Evolutionary conservation across 129 eudicot genomes (phyloP), one percentile per base, ranked within the genome.

Genomic region (Logfia minima): DNA sequence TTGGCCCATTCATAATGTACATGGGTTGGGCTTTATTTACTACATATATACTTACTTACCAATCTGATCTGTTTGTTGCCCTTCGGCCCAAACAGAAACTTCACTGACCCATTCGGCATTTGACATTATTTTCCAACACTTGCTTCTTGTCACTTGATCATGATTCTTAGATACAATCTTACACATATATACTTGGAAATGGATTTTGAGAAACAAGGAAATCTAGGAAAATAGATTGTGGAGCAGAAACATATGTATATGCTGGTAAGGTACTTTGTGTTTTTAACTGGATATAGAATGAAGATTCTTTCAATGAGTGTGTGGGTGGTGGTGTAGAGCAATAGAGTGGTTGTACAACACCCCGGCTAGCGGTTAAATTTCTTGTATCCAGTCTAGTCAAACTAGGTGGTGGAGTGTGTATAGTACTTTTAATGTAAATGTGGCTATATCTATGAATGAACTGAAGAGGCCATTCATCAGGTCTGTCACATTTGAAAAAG

Each of bases 281-380:
- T 55, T 55, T 8, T n/a, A 6, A 5, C 22, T 24, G n/a, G 9
- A 1, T 53, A 8, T n/a, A 53, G 21, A 3, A 52, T 52, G 6
- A 24, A 48, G 61, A 51, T 71, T 55, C 29, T 72, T 31, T 31
- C n/a, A 35, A 13, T 66, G 71, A 17, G 51, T 34, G 71, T 16
- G 24, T 2, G n/a, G 70, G 48, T 66, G 71, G 23, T 66, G 71
- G 3, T 58, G 31, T 45, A 45, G 35, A 45, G 65, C 14, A 19
- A 10, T 55, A 35, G 6, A 58, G 55, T 59, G 53, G 35, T 68
- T 24, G 79, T 70, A 78, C 82, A 41, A 60, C 58, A 70, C 82
- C 72, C 51, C 48, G 71, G 82, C 82, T 3, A 79, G 77, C 83
- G 71, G 77, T 71, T 79, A 6, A 39, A 39, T 39, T 61, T 79